Evolutionary conservation across 2,329 filamentous ascomycete genomes (phyloP), one percentile per base, ranked within the genome.

Genomic region (Trichoderma sp.): DNA sequence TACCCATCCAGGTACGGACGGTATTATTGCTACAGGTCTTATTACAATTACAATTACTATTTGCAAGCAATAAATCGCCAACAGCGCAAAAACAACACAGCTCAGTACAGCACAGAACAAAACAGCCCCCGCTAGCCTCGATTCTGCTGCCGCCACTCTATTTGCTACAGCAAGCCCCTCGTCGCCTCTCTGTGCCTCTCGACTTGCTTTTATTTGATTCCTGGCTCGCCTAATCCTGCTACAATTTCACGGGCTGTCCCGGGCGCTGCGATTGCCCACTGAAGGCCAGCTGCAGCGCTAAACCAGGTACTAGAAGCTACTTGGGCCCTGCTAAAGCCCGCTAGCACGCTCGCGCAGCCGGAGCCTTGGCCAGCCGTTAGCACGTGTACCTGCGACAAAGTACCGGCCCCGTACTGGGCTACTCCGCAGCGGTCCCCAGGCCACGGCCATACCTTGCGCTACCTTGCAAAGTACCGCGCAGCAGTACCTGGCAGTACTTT

Each of bases 71-170:
- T 50, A 28, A 23, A 23, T 20, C 39, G 39, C 63, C 30, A 47
- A 30, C 66, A 68, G 36, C 17, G 43, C 43, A 43, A 43, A 47
- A 50, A 43, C 39, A 43, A 7, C 34, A 15, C 34, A 43, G 39
- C 17, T 8, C 39, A 43, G 17, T 7, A 43, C 17, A 50, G n/a
- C 0, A 20, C 43, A 50, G 2, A 50, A 0, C n/a, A n/a, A 1
- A 12, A 53, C 0, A 53, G 47, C 47, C n/a, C 55, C n/a, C 55
- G 36, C 66, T 69, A 61, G 57, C 66, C 66, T 69, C 20, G 66
- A 62, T 62, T 62, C 17, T 43, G 66, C 34, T 53, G 57, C 66
- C 55, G 28, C 36, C 66, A 68, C 66, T 68, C 66, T 68, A 68
- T 68, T 61, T 68, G 66, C 66, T 61, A 68, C 66, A n/a, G 39